Evolutionary conservation across 495 filamentous ascomycete genomes (phyloP), one percentile per base, ranked within the genome.

Genomic region (Penicillium herquei): DNA sequence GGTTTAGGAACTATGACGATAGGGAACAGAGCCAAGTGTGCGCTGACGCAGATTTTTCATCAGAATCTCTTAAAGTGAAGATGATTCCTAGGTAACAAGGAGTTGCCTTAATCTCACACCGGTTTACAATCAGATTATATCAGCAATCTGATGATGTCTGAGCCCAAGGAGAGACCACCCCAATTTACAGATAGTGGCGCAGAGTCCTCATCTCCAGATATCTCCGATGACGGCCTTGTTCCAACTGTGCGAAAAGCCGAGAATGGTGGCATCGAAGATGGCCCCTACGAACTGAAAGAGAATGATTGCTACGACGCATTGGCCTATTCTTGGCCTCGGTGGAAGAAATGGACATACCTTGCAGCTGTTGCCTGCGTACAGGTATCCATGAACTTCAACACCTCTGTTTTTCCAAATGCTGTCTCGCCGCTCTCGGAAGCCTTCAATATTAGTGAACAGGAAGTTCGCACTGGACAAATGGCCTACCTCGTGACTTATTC

Each of bases 311-410:
- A 83, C 63, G 81, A 84, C 14, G 78, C 85, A 49, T 78, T 90
- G 3, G 87, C 83, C 31, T 90, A 80, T 65, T 72, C 66, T 35
- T 91, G 81, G 67, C 74, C 87, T 0, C 55, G 53, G 9, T 79
- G 80, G 78, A 91, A 87, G 78, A 91, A 90, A 73, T 92, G 88
- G 87, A 78, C 67, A 49, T 86, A 90, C 64, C 80, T 92, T 34
- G 73, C 70, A 21, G 78, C 88, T 59, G 83, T 92, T 63, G 88
- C 89, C 62, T 73, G 78, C 49, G 85, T 92, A 6, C 88, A 92
- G 65, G 82, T 86, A 1, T 90, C 87, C 4, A 91, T 91, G 88
- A 92, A 91, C 76, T 87, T 91, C 60, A 74, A 74, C 45, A 72
- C 69, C 8, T 69, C 66, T 0, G 68, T 74, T 17, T 74, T 61